Evolutionary conservation across 495 filamentous ascomycete species (phyloP).

Genomic region (Lophiostoma macrostomum): DNA sequence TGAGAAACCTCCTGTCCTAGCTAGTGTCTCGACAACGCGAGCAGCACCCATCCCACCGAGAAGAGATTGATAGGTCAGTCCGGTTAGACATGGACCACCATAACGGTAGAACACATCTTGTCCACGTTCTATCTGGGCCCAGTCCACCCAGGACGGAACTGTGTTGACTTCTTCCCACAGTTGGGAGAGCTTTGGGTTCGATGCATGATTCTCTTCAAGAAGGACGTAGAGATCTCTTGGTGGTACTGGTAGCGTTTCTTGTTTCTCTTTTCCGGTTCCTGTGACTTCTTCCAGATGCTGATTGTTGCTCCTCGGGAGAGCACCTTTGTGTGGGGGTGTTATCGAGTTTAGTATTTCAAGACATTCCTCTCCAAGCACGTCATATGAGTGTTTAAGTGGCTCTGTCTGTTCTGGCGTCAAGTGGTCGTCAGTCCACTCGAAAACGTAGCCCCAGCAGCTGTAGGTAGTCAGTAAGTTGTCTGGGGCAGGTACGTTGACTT

Average conservation of each 20-base stretch:
- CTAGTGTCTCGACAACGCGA: conserved; percentile 69
- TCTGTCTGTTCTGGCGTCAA: conserved; percentile 57
- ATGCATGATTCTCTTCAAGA: conserved; percentile 54
- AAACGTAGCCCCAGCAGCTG: conserved; percentile 64
- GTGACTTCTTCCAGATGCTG: background rate
- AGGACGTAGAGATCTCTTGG: conserved; percentile 59
- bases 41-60: conserved; percentile 57
- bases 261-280: conserved; percentile 12
- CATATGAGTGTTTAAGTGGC: conserved; percentile 63
- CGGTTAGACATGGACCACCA: conserved; percentile 59
- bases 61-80: conserved; percentile 63
- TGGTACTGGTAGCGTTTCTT: conserved; percentile 31
- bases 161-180: conserved; percentile 69
- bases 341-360: conserved; percentile 59
- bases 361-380: conserved; percentile 64
- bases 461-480: conserved; percentile 4
- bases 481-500: conserved; percentile 1
- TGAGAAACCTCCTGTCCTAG: conserved; percentile 76
- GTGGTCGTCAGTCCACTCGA: conserved; percentile 68
- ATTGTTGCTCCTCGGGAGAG: conserved; percentile 37
- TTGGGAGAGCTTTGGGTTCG: conserved; percentile 55
- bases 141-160: conserved; percentile 77
- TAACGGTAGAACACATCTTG: conserved; percentile 62
- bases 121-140: conserved; percentile 69
- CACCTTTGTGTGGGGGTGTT: conserved; percentile 40